Percentiles rank a stretch among this genome's conserved stretches.
Conservation (phyloP, 257 asterid genomes). For the Verbascum thapsus region DNA sequence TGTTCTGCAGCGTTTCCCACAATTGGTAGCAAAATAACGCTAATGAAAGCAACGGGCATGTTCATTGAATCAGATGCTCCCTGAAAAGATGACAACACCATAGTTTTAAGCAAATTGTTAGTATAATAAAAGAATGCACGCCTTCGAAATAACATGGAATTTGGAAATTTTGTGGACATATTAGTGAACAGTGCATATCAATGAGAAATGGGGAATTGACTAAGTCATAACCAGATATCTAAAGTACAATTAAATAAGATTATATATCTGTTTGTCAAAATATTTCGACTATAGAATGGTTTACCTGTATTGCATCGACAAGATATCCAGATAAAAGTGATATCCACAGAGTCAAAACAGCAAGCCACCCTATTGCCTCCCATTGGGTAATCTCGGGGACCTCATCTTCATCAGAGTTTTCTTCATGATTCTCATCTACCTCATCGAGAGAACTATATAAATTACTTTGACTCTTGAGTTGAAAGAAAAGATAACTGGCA, state of each 20-base stretch:
- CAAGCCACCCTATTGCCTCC: slow-evolving; percentile 73
- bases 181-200: too few relatives aligned
- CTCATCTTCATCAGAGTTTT: slow-evolving; percentile 56
- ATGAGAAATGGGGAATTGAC: too few relatives aligned
- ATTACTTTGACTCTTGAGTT: slow-evolving; percentile 59
- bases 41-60: slow-evolving; percentile 87
- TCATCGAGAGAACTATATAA: slow-evolving; percentile 56
- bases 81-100: slow-evolving; percentile 42
- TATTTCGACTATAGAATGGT: too few relatives aligned
- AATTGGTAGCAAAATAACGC: slow-evolving; percentile 89
- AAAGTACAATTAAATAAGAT: too few relatives aligned
- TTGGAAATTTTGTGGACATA: too few relatives aligned
- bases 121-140: too few relatives aligned
- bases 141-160: too few relatives aligned
- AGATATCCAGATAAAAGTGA: slow-evolving; percentile 71
- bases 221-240: too few relatives aligned
- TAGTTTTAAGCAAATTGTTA: not conserved
- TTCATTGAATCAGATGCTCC: slow-evolving; percentile 90
- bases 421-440: slow-evolving; percentile 50
- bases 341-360: slow-evolving; percentile 57
- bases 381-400: slow-evolving; percentile 63
- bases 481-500: slow-evolving; percentile 66
- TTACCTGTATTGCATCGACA: slow-evolving; percentile 78
- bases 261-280: too few relatives aligned
- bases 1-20: slow-evolving; percentile 99